Evolutionary conservation across 129 eudicot species (phyloP).

Genomic region (Silybum marianum): DNA sequence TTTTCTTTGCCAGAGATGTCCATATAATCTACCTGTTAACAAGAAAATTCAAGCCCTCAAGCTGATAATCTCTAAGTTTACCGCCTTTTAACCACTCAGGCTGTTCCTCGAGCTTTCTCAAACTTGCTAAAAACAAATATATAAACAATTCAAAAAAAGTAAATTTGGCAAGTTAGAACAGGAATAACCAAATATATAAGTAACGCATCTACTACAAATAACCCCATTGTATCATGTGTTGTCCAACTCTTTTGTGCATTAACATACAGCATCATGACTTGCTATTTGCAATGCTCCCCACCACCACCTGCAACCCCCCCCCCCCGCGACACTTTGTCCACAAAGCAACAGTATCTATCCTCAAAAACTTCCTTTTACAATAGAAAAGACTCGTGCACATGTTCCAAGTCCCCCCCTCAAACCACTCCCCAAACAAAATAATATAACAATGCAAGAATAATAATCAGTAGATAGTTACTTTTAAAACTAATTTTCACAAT

Average conservation of each 20-base stretch:
- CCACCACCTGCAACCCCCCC: neutral
- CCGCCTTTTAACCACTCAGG: conserved; percentile 99
- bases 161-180: conserved; percentile 7
- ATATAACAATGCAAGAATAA: neutral
- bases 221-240: neutral
- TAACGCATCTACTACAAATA: neutral
- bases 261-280: neutral
- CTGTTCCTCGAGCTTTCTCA: conserved; percentile 98
- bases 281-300: neutral
- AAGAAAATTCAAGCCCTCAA: conserved; percentile 95
- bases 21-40: conserved; percentile 78
- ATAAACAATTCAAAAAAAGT: conserved; percentile 11
- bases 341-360: neutral
- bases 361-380: neutral
- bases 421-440: neutral
- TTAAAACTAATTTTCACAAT: no score
- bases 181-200: neutral
- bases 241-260: neutral
- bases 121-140: conserved; percentile 58
- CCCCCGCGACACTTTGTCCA: neutral
- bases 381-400: neutral
- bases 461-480: neutral
- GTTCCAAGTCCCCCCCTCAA: neutral
- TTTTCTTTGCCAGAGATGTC: neutral
- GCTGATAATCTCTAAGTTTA: conserved; percentile 97